Evolutionary conservation across 2,329 filamentous ascomycete genomes (phyloP).

Genomic region (Fusarium chuoi): DNA sequence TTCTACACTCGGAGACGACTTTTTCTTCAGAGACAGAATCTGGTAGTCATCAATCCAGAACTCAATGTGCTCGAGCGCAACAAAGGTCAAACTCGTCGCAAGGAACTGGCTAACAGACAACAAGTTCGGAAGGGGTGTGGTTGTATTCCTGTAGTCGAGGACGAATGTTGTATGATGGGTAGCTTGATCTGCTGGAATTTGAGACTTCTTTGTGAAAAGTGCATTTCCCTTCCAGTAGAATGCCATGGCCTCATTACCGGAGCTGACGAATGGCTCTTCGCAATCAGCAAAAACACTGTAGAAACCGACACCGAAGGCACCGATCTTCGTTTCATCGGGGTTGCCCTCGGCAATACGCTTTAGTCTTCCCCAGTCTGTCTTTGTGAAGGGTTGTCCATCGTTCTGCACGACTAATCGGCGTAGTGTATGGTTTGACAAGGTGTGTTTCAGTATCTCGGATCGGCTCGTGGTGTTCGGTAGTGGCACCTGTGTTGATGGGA

Average conservation of each 20-base stretch:
- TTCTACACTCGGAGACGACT: constrained; percentile 79
- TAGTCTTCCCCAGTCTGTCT: constrained; percentile 91
- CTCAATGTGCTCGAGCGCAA: constrained; percentile 87
- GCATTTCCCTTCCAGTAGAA: constrained; percentile 99
- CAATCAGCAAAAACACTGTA: constrained; percentile 99
- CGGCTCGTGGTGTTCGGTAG: constrained; percentile 72
- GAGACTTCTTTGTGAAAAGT: constrained; percentile 88
- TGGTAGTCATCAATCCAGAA: constrained; percentile 91
- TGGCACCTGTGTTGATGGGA: constrained; percentile 82
- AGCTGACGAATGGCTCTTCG: constrained; percentile 96
- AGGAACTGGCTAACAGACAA: constrained; percentile 91
- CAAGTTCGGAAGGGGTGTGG: constrained; percentile 86
- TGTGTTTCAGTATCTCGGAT: constrained; percentile 82
- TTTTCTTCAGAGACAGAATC: constrained; percentile 83
- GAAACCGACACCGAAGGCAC: constrained; percentile 97
- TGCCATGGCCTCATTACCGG: constrained; percentile 91
- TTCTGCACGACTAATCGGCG: constrained; percentile 91
- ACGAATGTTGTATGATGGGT: constrained; percentile 88
- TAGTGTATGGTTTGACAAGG: constrained; percentile 85
- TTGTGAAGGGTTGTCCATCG: constrained; percentile 86
- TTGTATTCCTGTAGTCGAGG: constrained; percentile 90
- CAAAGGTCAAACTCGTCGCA: constrained; percentile 94
- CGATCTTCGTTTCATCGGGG: constrained; percentile 98
- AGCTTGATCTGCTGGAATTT: constrained; percentile 73
- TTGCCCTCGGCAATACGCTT: constrained; percentile 99